These are phyloP conservation scores for Kwoniella dejecticola DNA, from an alignment of 768 basidiomycete species.

Conservation along the genomic window DNA sequence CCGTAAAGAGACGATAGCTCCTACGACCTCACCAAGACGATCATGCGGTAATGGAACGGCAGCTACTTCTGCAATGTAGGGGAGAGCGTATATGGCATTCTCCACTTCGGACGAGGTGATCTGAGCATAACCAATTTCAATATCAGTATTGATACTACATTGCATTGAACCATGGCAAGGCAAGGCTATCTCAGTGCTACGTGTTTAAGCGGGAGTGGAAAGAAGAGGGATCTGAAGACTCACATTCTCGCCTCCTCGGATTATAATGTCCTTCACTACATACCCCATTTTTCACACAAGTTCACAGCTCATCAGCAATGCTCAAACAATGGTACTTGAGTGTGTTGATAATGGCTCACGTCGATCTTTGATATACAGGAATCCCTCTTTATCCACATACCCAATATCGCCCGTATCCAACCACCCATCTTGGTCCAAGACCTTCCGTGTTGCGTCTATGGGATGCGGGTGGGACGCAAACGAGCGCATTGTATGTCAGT, in stretches of 20 bases:
- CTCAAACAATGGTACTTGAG: not conserved
- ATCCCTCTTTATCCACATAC: slow-evolving; percentile 40
- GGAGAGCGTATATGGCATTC: slow-evolving; percentile 44
- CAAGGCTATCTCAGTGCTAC: too few species aligned
- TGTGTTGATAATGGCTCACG: slow-evolving; percentile 25
- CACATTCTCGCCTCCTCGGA: slow-evolving; percentile 51
- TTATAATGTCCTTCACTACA: slow-evolving; percentile 49
- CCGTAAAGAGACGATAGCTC: slow-evolving; percentile 35
- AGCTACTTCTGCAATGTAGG: slow-evolving; percentile 36
- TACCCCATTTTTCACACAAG: too few species aligned
- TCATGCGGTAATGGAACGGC: slow-evolving; percentile 39
- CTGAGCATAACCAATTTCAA: slow-evolving; percentile 7
- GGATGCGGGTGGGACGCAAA: not conserved
- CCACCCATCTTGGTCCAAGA: slow-evolving; percentile 45
- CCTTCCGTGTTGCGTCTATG: slow-evolving; percentile 34
- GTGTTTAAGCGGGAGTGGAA: too few species aligned
- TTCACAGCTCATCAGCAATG: slow-evolving; percentile 3
- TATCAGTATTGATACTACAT: too few species aligned
- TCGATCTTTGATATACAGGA: slow-evolving; percentile 46
- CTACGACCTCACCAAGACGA: slow-evolving; percentile 44
- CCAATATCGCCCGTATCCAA: slow-evolving; percentile 48
- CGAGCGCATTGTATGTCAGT: too few species aligned
- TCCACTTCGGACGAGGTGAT: slow-evolving; percentile 46
- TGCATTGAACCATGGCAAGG: too few species aligned
- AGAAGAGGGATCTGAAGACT: slow-evolving; percentile 46